Conservation (phyloP, 305 asterid species). For the Fraxinus latifolia region DNA sequence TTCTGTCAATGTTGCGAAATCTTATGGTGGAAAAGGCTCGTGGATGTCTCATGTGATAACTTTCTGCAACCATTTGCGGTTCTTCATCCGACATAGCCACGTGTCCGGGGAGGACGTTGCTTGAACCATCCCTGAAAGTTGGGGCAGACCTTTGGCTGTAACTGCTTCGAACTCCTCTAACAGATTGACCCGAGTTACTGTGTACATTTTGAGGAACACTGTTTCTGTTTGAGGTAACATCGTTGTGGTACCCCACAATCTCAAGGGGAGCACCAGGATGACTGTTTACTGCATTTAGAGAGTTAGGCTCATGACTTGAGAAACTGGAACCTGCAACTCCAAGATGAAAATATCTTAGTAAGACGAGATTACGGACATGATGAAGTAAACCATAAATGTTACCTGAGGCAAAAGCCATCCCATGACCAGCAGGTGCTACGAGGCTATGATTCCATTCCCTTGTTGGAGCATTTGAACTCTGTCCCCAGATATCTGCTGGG, state of each 20-base stretch:
- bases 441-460: slow-evolving; percentile 51
- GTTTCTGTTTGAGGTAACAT: slow-evolving; percentile 42
- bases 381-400: slow-evolving; percentile 26
- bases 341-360: slow-evolving; percentile 22
- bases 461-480: slow-evolving; percentile 39
- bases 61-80: slow-evolving; percentile 40
- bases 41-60: slow-evolving; percentile 45
- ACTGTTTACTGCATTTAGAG: slow-evolving; percentile 34
- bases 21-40: slow-evolving; percentile 43
- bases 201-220: slow-evolving; percentile 38
- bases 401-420: slow-evolving; percentile 52
- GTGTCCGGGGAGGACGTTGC: slow-evolving; percentile 47
- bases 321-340: slow-evolving; percentile 49
- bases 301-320: slow-evolving; percentile 44
- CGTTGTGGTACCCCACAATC: slow-evolving; percentile 43
- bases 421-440: slow-evolving; percentile 45
- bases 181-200: slow-evolving; percentile 38
- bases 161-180: slow-evolving; percentile 55
- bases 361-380: not conserved
- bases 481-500: slow-evolving; percentile 44
- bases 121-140: slow-evolving; percentile 51
- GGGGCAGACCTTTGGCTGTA: slow-evolving; percentile 50
- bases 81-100: slow-evolving; percentile 51
- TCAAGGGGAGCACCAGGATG: slow-evolving; percentile 48
- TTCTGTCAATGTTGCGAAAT: slow-evolving; percentile 43